Evolutionary conservation across 2,329 filamentous ascomycete genomes (phyloP).

Genomic region (Thielaviopsis punctulata): DNA sequence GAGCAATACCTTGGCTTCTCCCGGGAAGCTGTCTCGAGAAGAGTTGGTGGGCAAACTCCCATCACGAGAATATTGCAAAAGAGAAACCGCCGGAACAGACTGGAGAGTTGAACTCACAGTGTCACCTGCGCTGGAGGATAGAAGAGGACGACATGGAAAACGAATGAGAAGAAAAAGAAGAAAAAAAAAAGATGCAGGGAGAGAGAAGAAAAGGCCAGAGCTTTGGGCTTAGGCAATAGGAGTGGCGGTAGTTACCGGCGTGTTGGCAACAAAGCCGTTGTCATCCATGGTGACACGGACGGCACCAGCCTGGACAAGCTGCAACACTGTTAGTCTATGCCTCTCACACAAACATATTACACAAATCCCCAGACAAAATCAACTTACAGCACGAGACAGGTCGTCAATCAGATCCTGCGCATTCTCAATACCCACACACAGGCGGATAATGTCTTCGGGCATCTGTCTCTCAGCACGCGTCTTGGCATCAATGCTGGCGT

Average conservation of each 20-base stretch:
- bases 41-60: not conserved
- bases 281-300: conserved; percentile 65
- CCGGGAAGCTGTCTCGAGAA: not conserved
- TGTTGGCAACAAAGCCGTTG: conserved; percentile 9
- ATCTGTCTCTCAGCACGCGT: conserved; percentile 76
- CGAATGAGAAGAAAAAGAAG: not conserved
- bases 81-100: not conserved
- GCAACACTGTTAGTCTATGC: conserved; percentile 15
- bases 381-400: conserved; percentile 69
- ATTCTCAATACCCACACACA: conserved; percentile 96
- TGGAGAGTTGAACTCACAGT: conserved; percentile 8
- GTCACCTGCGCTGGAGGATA: not conserved
- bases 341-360: not conserved
- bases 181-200: not conserved
- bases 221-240: not conserved
- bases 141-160: not conserved
- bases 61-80: not conserved
- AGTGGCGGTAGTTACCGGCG: conserved; percentile 8
- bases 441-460: conserved; percentile 88
- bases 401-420: conserved; percentile 83
- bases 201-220: not conserved
- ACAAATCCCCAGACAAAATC: not conserved
- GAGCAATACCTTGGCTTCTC: not conserved
- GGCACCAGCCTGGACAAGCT: conserved; percentile 88
- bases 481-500: conserved; percentile 93